phyloP scores from a whole-genome alignment of 768 basidiomycete species.

The Tylopilus intermedius region DNA sequence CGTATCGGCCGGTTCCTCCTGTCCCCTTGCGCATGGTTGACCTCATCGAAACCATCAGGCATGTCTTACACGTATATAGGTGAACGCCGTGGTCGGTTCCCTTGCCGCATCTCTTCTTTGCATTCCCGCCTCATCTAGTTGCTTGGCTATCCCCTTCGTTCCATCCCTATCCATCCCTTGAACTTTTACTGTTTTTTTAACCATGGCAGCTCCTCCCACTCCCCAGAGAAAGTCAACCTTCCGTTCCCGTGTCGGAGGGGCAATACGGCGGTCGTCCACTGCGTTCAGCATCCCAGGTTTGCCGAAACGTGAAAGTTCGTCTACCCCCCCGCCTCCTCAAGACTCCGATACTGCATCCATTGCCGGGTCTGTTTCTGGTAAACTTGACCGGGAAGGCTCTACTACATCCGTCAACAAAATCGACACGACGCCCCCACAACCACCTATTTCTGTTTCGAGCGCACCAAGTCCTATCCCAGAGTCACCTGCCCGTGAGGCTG shows the following conservation, averaged over 20 bases:
- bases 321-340: slow-evolving; percentile 23
- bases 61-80: slow-evolving; percentile 27
- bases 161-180: slow-evolving; percentile 3
- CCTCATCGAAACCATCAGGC: slow-evolving; percentile 36
- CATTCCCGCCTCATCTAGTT: slow-evolving; percentile 14
- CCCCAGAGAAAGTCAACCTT: slow-evolving; percentile 38
- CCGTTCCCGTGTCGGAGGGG: slow-evolving; percentile 58
- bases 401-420: slow-evolving; percentile 30
- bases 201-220: slow-evolving; percentile 26
- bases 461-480: slow-evolving; percentile 66
- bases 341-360: slow-evolving; percentile 27
- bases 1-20: slow-evolving; percentile 18
- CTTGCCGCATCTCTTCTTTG: slow-evolving; percentile 19
- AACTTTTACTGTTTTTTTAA: slow-evolving; percentile 14
- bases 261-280: slow-evolving; percentile 58
- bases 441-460: slow-evolving; percentile 14
- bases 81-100: slow-evolving; percentile 18
- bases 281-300: slow-evolving; percentile 39
- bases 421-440: slow-evolving; percentile 30
- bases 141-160: slow-evolving; percentile 7
- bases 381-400: slow-evolving; percentile 28
- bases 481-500: slow-evolving; percentile 58
- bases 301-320: slow-evolving; percentile 28
- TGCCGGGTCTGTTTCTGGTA: slow-evolving; percentile 25
- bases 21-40: slow-evolving; percentile 26